Evolutionary conservation across 371 early-diverging fungal species (phyloP), one percentile per base, ranked within the genome.

Genomic region (Choanephora cucurbitarum): DNA sequence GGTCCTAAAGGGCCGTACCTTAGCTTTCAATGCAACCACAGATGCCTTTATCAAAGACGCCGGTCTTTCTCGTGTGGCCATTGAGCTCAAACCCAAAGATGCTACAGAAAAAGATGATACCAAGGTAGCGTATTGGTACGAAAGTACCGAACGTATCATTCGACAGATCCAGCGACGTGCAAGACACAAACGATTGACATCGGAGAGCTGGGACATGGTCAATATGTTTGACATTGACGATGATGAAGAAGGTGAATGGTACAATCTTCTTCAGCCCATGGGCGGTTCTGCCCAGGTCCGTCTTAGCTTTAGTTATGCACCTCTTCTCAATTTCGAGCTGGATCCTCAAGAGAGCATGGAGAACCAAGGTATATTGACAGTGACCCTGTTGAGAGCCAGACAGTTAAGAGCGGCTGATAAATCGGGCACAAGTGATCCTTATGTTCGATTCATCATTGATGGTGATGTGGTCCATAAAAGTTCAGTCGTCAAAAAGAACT

Each of bases 401-500:
- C 47, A 76, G 43, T 54, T 82, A 50, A 70, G 70, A 47, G 79
- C 83, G 11, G 82, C 73, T 3, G 83, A 83, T 56, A 74, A 72
- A 28, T 69, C 75, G 0, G 78, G 78, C 57, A 82, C 84, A 7
- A 90, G 89, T 48, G 95, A 97, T 61, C 95, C 97, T 2, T 97
- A 87, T 57, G 81, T 90, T 7, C 70, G 80, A 32, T 84, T 94
- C 44, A 73, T 70, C 39, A 54, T 94, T 11, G 90, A 91, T 51
- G 93, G 90, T 31, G 87, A 86, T 51, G 86, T 89, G 52, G 87
- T 89, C 23, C 75, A 83, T 72, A 92, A 90, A 66, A 90, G 93
- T 45, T 77, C 86, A 43, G 80, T 81, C 15, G 56, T 92, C 41
- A 89, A 92, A 64, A 89, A 92, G 76, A 88, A 81, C 6, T 63